A percentile compares a stretch with the other conserved stretches of the same genome.
Evolutionary conservation across 2,329 filamentous ascomycete genomes (phyloP).

Genomic region (Sordariomycetes sp.): DNA sequence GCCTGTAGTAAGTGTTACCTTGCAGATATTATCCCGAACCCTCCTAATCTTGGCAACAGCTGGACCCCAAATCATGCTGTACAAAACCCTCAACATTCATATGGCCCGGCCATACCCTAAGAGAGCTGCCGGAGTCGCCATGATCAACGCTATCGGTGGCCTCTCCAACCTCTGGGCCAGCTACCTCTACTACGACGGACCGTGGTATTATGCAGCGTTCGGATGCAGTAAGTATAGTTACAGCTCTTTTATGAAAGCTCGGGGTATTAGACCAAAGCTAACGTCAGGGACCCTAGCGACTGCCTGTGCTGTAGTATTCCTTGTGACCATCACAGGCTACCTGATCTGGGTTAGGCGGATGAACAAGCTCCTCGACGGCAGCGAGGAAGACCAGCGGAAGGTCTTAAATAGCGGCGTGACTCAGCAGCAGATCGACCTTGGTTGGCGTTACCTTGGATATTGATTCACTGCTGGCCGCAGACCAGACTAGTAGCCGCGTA

Average conservation of each 20-base stretch:
- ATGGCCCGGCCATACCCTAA: conserved; percentile 65
- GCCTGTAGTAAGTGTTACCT: conserved; percentile 3
- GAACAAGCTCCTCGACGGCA: conserved; percentile 12
- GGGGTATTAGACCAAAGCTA: conserved; percentile 5
- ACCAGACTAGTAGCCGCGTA: too few species aligned
- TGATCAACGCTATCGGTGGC: conserved; percentile 56
- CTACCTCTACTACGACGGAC: conserved; percentile 43
- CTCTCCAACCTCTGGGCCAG: conserved; percentile 46
- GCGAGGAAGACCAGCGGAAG: conserved; percentile 9
- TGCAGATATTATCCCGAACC: not conserved
- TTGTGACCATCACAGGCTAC: conserved; percentile 12
- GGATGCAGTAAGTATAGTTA: conserved; percentile 7
- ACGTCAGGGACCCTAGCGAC: not conserved
- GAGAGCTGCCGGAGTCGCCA: conserved; percentile 54
- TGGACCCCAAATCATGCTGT: conserved; percentile 25
- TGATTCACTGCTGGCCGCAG: conserved; percentile 3
- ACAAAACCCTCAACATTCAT: conserved; percentile 60
- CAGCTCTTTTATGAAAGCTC: not conserved
- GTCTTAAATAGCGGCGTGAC: conserved; percentile 15
- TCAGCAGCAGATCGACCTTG: conserved; percentile 13
- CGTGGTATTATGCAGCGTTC: conserved; percentile 14
- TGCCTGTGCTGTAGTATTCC: conserved; percentile 11
- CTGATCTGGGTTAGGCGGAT: conserved; percentile 9
- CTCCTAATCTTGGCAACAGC: not conserved
- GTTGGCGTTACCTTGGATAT: conserved; percentile 15